Evolutionary conservation across 2,329 filamentous ascomycete species (phyloP), one percentile per base, ranked within the genome.

Genomic region (Colletotrichum chrysophilum): DNA sequence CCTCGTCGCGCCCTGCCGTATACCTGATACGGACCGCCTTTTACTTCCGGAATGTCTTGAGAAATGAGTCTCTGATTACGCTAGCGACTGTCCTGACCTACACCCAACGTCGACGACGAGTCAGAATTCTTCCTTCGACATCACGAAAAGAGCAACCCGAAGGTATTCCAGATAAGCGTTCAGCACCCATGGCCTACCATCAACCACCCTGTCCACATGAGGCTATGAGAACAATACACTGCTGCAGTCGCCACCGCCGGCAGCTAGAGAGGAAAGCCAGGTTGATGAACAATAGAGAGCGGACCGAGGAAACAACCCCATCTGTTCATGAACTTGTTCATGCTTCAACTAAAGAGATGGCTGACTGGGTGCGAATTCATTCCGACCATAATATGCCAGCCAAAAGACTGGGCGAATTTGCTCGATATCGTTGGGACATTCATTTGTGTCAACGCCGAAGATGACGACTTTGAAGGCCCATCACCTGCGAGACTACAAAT

Each of bases 331-430:
- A 18, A 48, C 7, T n/a, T n/a, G 43, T 7, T 48, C 43, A 21
- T 48, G n/a, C 43, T 21, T 21, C 43, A 48, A 21, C n/a, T 48
- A 13, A 6, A 5, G 8, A 48, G 43, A 21, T 21, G n/a, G 2
- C 43, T 0, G 38, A 3, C 1, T 1, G 18, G 16, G 38, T 43
- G 1, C 18, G 38, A 43, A 10, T n/a, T 1, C 8, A 10, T 0
- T 18, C 38, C 38, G n/a, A 43, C 38, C 38, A 43, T n/a, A 43
- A 43, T n/a, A 3, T 43, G 38, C 16, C 38, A 43, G 38, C 8
- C 8, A 10, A 43, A 18, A 43, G 18, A n/a, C 38, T 43, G 1
- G 3, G 38, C 0, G 18, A n/a, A n/a, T 43, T 43, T 43, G 38
- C 16, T 43, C 8, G 3, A 43, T 3, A 10, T 43, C 38, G 36